Evolutionary conservation across 768 basidiomycete species (phyloP).

Genomic region (Lentinus brumalis): DNA sequence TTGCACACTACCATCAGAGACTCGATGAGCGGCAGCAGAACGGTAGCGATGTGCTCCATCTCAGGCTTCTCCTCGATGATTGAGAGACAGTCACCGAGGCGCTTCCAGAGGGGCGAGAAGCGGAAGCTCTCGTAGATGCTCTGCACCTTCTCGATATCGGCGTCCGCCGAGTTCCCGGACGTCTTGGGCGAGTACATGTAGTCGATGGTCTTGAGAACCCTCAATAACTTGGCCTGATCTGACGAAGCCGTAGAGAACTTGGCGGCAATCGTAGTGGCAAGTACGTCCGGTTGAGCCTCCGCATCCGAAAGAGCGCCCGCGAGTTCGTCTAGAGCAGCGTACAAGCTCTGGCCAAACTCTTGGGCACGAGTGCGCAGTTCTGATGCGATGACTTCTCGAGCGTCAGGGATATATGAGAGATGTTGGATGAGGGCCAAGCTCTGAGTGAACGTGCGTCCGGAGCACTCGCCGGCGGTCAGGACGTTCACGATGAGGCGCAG

Average conservation of each 20-base stretch:
- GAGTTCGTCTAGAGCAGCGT: slow-evolving; percentile 78
- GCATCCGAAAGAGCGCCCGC: slow-evolving; percentile 59
- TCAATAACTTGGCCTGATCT: slow-evolving; percentile 92
- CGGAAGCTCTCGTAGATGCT: slow-evolving; percentile 90
- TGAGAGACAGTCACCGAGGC: slow-evolving; percentile 86
- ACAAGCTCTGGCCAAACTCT: slow-evolving; percentile 78
- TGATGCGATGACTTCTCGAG: slow-evolving; percentile 84
- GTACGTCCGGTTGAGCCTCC: slow-evolving; percentile 45
- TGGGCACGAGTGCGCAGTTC: slow-evolving; percentile 88
- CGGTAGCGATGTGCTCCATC: slow-evolving; percentile 87
- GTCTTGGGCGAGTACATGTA: slow-evolving; percentile 84
- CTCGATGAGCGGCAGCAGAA: slow-evolving; percentile 92
- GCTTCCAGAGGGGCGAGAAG: slow-evolving; percentile 86
- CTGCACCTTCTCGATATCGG: slow-evolving; percentile 81
- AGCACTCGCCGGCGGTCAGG: slow-evolving; percentile 96
- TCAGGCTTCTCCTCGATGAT: slow-evolving; percentile 79
- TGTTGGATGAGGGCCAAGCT: slow-evolving; percentile 92
- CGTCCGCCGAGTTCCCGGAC: slow-evolving; percentile 43
- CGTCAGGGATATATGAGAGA: slow-evolving; percentile 84
- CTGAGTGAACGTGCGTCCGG: slow-evolving; percentile 93
- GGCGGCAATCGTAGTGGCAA: slow-evolving; percentile 71
- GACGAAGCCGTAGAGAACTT: slow-evolving; percentile 95
- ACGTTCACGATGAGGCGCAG: slow-evolving; percentile 94
- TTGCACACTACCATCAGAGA: slow-evolving; percentile 99
- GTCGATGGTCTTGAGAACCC: slow-evolving; percentile 96